Evolutionary conservation across 306 rosid genomes (phyloP), one percentile per base, ranked within the genome.

Genomic region (Parietaria judaica): DNA sequence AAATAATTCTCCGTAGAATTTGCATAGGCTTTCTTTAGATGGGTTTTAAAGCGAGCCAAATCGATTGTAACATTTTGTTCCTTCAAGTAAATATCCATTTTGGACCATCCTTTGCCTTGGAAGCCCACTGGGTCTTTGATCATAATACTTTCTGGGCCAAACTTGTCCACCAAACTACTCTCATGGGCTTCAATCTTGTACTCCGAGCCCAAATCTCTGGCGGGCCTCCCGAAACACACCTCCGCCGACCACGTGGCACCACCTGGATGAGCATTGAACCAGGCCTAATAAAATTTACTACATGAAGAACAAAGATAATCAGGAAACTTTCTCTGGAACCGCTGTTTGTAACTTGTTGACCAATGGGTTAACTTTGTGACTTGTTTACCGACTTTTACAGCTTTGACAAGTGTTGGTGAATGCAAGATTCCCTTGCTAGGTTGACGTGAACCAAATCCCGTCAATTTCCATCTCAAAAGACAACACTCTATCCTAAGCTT

Each of bases 161-260:
- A 75, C 49, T 61, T 75, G 17, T 72, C 66, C n/a, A 44, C 37
- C 54, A 76, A 70, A 37, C 73, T 70, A 31, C 81, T 78, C 51
- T 76, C 84, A 15, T 58, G 50, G n/a, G 12, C 63, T 43, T 34
- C 45, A 60, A 78, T 56, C 62, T 23, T 69, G 57, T 78, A 75
- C 68, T 76, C 73, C 64, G 76, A 14, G 1, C 75, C 79, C 56
- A 74, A 43, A 39, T 14, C 15, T 56, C 44, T 56, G 1, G 54
- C 56, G 13, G 71, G 66, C 3, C 63, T 60, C 61, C 67, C 73
- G 43, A 51, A 79, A 16, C 55, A 83, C 0, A 63, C 65, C 13
- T 16, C 38, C 0, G 95, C 58, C 2, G 68, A 58, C 84, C 94
- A 15, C 80, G 31, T 4, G 84, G 94, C 39, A 82, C 79, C 72